Percentiles rank a stretch among this genome's conserved stretches.
These are phyloP conservation scores for Aegilops longissima DNA, from an alignment of 176 grass and related monocot species.

Conservation along the genomic window DNA sequence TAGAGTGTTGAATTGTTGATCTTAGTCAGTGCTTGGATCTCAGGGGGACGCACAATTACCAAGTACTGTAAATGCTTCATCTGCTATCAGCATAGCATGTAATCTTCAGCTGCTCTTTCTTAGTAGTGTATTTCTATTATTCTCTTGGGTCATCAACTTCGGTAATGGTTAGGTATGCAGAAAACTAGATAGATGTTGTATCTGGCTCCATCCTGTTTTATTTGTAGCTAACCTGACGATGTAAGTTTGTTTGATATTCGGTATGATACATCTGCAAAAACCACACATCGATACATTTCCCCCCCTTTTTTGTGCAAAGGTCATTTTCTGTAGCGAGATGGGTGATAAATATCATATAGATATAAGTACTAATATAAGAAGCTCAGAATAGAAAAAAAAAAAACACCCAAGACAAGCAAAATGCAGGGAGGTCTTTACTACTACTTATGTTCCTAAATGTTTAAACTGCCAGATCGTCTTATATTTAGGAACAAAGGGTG, in stretches of 20 bases:
- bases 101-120: neutral
- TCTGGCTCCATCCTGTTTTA: neutral
- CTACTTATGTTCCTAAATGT: too few species aligned
- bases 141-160: too few species aligned
- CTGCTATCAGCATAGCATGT: neutral
- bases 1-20: neutral
- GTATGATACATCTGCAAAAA: neutral
- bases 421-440: neutral
- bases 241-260: constrained; percentile 13
- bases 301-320: neutral
- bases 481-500: too few species aligned
- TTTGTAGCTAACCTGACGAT: neutral
- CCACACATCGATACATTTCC: neutral
- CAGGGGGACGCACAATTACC: neutral
- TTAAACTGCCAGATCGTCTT: too few species aligned
- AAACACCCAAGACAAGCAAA: neutral
- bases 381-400: neutral
- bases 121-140: neutral
- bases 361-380: neutral
- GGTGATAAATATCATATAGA: neutral
- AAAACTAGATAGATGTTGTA: neutral
- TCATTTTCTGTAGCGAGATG: neutral
- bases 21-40: neutral
- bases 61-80: constrained; percentile 8
- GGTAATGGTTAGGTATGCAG: neutral